Evolutionary conservation across 768 basidiomycete species (phyloP).

Genomic region (Lactifluus pinguis): DNA sequence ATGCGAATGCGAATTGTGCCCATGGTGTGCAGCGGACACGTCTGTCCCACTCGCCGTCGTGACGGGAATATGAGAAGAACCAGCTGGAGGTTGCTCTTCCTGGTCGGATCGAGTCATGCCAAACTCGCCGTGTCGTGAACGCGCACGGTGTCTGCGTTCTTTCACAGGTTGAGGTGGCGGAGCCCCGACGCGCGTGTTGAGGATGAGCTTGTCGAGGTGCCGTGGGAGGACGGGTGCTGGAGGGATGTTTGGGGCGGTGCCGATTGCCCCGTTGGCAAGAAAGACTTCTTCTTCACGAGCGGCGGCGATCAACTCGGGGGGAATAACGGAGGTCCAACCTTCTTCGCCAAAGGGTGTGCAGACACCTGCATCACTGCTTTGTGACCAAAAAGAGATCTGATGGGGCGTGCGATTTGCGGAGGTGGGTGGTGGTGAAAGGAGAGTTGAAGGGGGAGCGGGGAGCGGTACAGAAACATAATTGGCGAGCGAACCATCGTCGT

Average conservation of each 20-base stretch:
- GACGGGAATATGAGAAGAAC: constrained; percentile 24
- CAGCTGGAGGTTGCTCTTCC: constrained; percentile 4
- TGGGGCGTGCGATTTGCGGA: constrained; percentile 19
- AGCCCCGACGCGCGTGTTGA: constrained; percentile 47
- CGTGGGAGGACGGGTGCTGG: constrained; percentile 82
- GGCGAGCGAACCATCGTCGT: constrained; percentile 88
- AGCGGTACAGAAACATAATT: constrained; percentile 79
- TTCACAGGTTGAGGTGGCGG: constrained; percentile 6
- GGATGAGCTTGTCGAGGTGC: constrained; percentile 88
- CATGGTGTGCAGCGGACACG: constrained; percentile 19
- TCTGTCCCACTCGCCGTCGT: constrained; percentile 28
- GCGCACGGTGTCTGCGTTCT: constrained; percentile 13
- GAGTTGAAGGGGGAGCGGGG: constrained; percentile 24
- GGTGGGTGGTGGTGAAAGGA: constrained; percentile 28
- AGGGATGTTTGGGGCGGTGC: constrained; percentile 71
- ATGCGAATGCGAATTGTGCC: constrained; percentile 3
- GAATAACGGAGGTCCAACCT: constrained; percentile 74
- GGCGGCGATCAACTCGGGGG: constrained; percentile 67
- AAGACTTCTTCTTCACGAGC: constrained; percentile 79
- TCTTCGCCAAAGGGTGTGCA: constrained; percentile 24
- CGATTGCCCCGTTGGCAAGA: constrained; percentile 31
- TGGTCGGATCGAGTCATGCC: constrained; percentile 15
- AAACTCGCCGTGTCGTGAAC: constrained; percentile 16
- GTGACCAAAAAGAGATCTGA: constrained; percentile 37
- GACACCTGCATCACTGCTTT: constrained; percentile 20